Conservation (phyloP, 148 eudicot genomes). For the Silene conica region DNA sequence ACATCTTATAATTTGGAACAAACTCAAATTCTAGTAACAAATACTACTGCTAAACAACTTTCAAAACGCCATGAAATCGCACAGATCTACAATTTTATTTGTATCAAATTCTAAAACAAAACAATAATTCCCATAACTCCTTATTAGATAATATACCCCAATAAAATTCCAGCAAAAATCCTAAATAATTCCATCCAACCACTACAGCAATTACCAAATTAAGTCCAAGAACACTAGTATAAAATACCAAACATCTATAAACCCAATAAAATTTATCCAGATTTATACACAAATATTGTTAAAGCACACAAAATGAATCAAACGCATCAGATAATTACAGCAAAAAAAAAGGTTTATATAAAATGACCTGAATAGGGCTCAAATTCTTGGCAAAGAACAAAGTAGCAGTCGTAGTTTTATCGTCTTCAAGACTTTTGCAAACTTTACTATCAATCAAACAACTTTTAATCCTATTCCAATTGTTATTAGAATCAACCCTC, state of each 20-base stretch:
- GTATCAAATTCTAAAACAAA: background rate
- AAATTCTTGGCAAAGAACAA: slow-evolving; percentile 45
- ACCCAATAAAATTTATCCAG: too few species aligned
- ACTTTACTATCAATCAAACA: slow-evolving; percentile 74
- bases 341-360: too few species aligned
- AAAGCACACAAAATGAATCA: background rate
- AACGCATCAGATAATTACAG: background rate
- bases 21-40: too few species aligned
- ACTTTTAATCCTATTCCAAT: slow-evolving; percentile 68
- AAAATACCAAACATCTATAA: background rate
- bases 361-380: slow-evolving; percentile 80
- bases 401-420: slow-evolving; percentile 22
- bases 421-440: slow-evolving; percentile 48
- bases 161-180: too few species aligned
- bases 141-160: background rate
- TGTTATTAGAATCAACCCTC: slow-evolving; percentile 46
- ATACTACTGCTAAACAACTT: too few species aligned
- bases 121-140: background rate
- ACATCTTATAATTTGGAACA: too few species aligned
- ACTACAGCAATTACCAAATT: too few species aligned
- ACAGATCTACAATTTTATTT: background rate
- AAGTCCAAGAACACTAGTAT: too few species aligned
- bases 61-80: background rate
- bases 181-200: too few species aligned
- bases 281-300: too few species aligned